Evolutionary conservation across 192 early-diverging fungal species (phyloP).

Genomic region (Backusella psychrophila): DNA sequence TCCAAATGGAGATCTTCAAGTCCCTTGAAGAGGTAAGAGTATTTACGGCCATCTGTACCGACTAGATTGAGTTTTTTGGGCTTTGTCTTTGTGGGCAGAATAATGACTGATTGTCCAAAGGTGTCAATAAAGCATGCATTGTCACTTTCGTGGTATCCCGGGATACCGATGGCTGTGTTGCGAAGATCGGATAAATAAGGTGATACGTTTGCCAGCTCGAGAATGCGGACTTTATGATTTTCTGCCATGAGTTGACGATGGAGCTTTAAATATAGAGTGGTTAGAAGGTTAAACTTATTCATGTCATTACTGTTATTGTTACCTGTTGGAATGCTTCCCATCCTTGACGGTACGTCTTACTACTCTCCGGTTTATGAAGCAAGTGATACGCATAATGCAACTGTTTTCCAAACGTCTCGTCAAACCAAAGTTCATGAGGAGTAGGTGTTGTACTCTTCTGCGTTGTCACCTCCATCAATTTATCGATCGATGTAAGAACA

Average conservation of each 20-base stretch:
- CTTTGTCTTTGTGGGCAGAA: conserved; percentile 87
- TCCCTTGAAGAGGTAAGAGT: conserved; percentile 89
- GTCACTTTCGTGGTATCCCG: conserved; percentile 32
- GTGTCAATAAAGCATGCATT: conserved; percentile 41
- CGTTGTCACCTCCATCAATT: conserved; percentile 47
- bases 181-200: conserved; percentile 53
- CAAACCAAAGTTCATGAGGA: conserved; percentile 71
- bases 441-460: conserved; percentile 31
- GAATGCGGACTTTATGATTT: conserved; percentile 49
- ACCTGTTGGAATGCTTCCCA: conserved; percentile 64
- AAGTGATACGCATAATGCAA: conserved; percentile 53
- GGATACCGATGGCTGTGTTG: conserved; percentile 51
- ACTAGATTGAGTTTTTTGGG: conserved; percentile 80
- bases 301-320: background rate
- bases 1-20: conserved; percentile 92
- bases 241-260: conserved; percentile 56
- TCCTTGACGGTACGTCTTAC: conserved; percentile 42
- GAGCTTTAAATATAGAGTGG: conserved; percentile 35
- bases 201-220: conserved; percentile 56
- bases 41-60: conserved; percentile 51
- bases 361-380: conserved; percentile 46
- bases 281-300: background rate
- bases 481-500: conserved; percentile 53
- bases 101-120: conserved; percentile 49
- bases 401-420: conserved; percentile 44